Conservation (phyloP, 2,329 filamentous ascomycete genomes). For the Sporothrix brasiliensis region DNA sequence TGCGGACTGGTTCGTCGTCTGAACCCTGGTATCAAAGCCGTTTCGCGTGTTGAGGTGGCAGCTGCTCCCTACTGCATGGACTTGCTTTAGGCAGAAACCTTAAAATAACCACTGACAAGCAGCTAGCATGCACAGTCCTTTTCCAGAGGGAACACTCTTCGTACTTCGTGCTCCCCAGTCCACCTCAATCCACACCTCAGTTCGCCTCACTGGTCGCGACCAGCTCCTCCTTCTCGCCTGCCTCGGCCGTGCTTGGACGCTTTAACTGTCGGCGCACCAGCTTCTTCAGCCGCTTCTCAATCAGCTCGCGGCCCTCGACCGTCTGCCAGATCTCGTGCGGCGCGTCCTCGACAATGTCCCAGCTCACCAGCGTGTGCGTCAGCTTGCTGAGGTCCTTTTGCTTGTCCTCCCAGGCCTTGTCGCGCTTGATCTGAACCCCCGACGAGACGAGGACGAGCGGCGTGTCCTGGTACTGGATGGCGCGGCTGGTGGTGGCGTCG, state of each 20-base stretch:
- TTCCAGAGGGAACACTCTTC: too few species aligned
- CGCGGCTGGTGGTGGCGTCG: slow-evolving; percentile 75
- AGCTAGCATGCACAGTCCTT: too few species aligned
- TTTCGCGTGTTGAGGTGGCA: slow-evolving; percentile 9
- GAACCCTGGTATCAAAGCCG: neutral
- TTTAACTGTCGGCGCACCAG: slow-evolving; percentile 53
- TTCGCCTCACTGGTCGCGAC: neutral
- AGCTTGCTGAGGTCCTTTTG: slow-evolving; percentile 82
- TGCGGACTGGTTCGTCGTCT: neutral
- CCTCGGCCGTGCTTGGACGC: slow-evolving; percentile 1
- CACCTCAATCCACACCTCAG: neutral
- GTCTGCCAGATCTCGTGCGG: slow-evolving; percentile 86
- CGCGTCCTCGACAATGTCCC: slow-evolving; percentile 84
- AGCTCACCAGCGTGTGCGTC: slow-evolving; percentile 75
- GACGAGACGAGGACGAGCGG: slow-evolving; percentile 83
- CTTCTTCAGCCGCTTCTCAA: slow-evolving; percentile 78
- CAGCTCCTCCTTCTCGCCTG: neutral
- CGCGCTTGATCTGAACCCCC: slow-evolving; percentile 67
- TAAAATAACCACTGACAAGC: neutral
- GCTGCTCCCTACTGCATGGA: neutral
- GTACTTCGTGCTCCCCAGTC: neutral
- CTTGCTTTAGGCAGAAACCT: slow-evolving; percentile 12
- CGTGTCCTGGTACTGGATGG: slow-evolving; percentile 75
- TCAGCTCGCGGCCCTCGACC: slow-evolving; percentile 67
- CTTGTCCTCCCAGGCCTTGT: slow-evolving; percentile 76